Conservation (phyloP, 1,284 basidiomycete genomes). For the Chondrostereum purpureum region DNA sequence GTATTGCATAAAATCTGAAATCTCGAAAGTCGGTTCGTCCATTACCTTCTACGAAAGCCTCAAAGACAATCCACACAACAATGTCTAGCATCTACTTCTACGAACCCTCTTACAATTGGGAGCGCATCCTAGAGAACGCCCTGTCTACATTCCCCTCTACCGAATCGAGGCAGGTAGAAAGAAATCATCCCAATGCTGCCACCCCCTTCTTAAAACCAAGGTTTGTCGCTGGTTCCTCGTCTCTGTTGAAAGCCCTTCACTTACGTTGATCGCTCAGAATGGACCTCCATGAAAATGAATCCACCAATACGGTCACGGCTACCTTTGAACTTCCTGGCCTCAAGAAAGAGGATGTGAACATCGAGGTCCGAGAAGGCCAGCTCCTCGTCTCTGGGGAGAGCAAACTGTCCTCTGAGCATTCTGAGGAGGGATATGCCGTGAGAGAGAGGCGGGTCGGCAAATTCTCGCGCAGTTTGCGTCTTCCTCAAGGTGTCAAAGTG, state of each 20-base stretch:
- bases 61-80: slow-evolving; percentile 5
- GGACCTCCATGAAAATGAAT: slow-evolving; percentile 38
- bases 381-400: slow-evolving; percentile 41
- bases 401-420: slow-evolving; percentile 24
- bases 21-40: not conserved
- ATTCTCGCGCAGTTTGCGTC: slow-evolving; percentile 37
- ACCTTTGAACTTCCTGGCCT: slow-evolving; percentile 45
- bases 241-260: too few relatives aligned
- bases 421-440: slow-evolving; percentile 39
- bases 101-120: slow-evolving; percentile 13
- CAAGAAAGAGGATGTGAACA: slow-evolving; percentile 33
- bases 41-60: not conserved
- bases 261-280: slow-evolving; percentile 25
- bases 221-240: too few relatives aligned
- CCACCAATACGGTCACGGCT: slow-evolving; percentile 36
- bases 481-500: slow-evolving; percentile 45
- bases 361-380: slow-evolving; percentile 36
- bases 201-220: slow-evolving; percentile 6
- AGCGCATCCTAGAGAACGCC: slow-evolving; percentile 15
- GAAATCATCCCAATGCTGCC: not conserved
- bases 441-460: slow-evolving; percentile 43
- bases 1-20: not conserved
- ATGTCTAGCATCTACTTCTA: slow-evolving; percentile 13
- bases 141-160: not conserved
- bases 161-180: not conserved